These are phyloP conservation scores for Xylaria curta DNA, from an alignment of 495 filamentous ascomycete species.

Conservation along the genomic window DNA sequence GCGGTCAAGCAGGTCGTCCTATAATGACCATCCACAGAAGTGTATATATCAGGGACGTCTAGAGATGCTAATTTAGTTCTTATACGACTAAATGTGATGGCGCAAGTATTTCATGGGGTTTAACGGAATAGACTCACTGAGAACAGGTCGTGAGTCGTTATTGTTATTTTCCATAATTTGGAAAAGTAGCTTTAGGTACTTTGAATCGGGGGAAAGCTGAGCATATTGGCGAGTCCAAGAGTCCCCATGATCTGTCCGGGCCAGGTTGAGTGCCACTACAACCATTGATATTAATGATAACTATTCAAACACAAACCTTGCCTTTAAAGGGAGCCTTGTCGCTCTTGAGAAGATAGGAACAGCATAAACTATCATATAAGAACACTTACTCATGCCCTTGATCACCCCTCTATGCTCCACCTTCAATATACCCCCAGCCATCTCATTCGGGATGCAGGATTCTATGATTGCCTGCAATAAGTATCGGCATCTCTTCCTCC, in stretches of 20 bases:
- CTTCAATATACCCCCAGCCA: not conserved
- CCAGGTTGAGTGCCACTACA: slow-evolving; percentile 2
- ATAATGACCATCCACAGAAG: not conserved
- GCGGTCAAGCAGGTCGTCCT: not conserved
- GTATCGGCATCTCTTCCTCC: not conserved
- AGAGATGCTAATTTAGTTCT: not conserved
- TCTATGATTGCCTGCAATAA: not conserved
- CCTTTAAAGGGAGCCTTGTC: too few relatives aligned
- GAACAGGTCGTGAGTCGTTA: not conserved
- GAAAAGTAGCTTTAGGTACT: not conserved
- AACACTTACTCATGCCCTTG: not conserved
- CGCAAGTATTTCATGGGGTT: not conserved
- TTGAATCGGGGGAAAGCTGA: not conserved
- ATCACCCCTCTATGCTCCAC: not conserved
- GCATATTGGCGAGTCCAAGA: not conserved
- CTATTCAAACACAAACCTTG: too few relatives aligned
- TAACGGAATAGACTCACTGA: slow-evolving; percentile 5
- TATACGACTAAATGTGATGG: not conserved
- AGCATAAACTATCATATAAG: not conserved
- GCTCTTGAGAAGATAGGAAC: too few relatives aligned
- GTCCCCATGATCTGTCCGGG: not conserved
- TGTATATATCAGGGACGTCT: not conserved
- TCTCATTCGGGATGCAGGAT: not conserved
- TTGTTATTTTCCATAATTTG: too few relatives aligned
- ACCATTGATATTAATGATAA: not conserved